Evolutionary conservation across 2,329 filamentous ascomycete genomes (phyloP).

Genomic region (Sordariomycetes sp.): DNA sequence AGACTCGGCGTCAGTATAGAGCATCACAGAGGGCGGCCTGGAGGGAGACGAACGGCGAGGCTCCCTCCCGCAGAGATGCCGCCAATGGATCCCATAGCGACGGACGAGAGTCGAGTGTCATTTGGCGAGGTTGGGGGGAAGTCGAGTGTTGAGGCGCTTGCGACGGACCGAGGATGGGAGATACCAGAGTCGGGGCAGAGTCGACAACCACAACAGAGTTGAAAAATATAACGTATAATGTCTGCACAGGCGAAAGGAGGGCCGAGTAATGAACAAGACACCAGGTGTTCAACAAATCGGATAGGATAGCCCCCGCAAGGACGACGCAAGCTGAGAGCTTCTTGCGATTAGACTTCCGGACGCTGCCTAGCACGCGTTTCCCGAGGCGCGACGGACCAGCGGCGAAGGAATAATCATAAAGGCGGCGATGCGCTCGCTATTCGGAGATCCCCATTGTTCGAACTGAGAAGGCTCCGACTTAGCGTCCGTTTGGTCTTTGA

Average conservation of each 20-base stretch:
- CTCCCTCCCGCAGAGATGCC: slow-evolving; percentile 69
- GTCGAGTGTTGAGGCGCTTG: background rate
- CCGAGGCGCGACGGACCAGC: background rate
- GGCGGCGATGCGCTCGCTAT: background rate
- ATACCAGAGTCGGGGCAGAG: background rate
- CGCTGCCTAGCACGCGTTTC: background rate
- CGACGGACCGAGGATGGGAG: background rate
- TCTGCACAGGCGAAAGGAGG: background rate
- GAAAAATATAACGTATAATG: background rate
- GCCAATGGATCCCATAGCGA: slow-evolving; percentile 24
- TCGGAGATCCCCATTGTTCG: slow-evolving; percentile 1
- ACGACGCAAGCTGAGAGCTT: background rate
- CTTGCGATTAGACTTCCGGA: background rate
- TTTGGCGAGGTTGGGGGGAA: background rate
- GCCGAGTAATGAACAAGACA: background rate
- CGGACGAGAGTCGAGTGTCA: slow-evolving; percentile 1
- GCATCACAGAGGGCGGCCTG: background rate
- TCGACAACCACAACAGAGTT: background rate
- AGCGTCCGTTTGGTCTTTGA: slow-evolving; percentile 3
- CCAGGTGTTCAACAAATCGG: background rate
- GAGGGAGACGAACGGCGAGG: slow-evolving; percentile 51
- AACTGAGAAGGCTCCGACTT: background rate
- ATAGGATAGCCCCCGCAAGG: background rate
- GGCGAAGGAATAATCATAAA: background rate
- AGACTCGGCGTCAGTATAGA: slow-evolving; percentile 11